Conservation (phyloP, 2,329 filamentous ascomycete genomes). For the Apiospora aurea region DNA sequence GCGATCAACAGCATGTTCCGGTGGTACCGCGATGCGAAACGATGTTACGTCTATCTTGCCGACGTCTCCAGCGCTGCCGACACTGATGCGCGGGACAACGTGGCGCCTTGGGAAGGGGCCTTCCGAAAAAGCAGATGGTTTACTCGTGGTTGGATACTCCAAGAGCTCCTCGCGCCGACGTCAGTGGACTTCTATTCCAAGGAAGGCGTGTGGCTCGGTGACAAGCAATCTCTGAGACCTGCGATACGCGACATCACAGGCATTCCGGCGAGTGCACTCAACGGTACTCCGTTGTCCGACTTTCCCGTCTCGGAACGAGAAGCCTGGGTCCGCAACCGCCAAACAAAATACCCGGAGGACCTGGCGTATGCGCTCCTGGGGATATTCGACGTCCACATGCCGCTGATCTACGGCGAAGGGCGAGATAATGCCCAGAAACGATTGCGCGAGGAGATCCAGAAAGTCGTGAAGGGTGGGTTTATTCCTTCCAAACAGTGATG, state of each 20-base stretch:
- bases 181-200: conserved; percentile 27
- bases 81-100: neutral
- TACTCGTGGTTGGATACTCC: conserved; percentile 10
- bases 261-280: conserved; percentile 34
- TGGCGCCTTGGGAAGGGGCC: neutral
- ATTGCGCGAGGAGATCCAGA: conserved; percentile 29
- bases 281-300: conserved; percentile 28
- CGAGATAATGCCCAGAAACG: conserved; percentile 29
- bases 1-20: conserved; percentile 33
- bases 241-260: conserved; percentile 29
- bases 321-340: conserved; percentile 28
- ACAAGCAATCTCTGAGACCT: conserved; percentile 17
- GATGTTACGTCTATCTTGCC: conserved; percentile 33
- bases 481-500: neutral
- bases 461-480: neutral
- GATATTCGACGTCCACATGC: conserved; percentile 31
- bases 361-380: conserved; percentile 31
- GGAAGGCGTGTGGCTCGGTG: conserved; percentile 23
- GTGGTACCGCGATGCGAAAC: conserved; percentile 29
- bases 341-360: conserved; percentile 30
- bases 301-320: conserved; percentile 31
- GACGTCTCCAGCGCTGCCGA: conserved; percentile 27
- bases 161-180: conserved; percentile 25
- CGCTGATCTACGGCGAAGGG: conserved; percentile 30
- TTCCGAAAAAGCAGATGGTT: conserved; percentile 22